Evolutionary conservation across 768 basidiomycete species (phyloP), one percentile per base, ranked within the genome.

Genomic region (Naganishia onofrii): DNA sequence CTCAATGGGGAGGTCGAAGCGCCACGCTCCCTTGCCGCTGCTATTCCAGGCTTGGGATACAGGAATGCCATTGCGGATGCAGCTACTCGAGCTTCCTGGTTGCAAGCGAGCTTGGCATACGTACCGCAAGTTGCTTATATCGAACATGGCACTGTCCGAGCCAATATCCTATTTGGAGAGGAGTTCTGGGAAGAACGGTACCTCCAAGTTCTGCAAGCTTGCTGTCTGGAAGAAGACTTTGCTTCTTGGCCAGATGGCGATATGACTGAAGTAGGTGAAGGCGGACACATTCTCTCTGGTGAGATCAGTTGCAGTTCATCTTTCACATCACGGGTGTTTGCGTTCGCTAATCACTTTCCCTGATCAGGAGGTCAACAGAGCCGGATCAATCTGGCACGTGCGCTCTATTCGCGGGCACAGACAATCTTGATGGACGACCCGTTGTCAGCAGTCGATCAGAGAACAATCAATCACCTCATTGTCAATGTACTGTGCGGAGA

Each of bases 31-130:
- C 28, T 13, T 0, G 84, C 85, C 17, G 83, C 75, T 32, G 74
- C 82, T 10, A 79, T 83, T 57, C 13, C 67, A 9, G 73, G 75
- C 21, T 69, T 78, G 31, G 81, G 82, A 0, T 69, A 82, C 36
- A 66, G 76, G 17, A 80, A 83, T 55, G 74, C 85, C 1, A 85
- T 91, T 12, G 88, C 89, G 0, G 91, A 90, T 73, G 87, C 38
- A 10, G 88, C 19, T 85, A 89, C 0, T 90, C 91, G 74, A 85
- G 86, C 1, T 76, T 63, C 81, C 21, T 82, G 82, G 82, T 68
- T 83, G 54, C 81, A 82, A 70, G 5, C 38, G 26, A 26, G 19
- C 42, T 42, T 63, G 6, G 60, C 60, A 19, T 63, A 63, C 54
- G 75, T 76, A 1, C 76, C 79, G 4, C 77, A 80, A 57, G 73